Percentiles rank a stretch among this genome's conserved stretches.
phyloP scores from a whole-genome alignment of 257 asterid genomes.

The Solanum chaucha region DNA sequence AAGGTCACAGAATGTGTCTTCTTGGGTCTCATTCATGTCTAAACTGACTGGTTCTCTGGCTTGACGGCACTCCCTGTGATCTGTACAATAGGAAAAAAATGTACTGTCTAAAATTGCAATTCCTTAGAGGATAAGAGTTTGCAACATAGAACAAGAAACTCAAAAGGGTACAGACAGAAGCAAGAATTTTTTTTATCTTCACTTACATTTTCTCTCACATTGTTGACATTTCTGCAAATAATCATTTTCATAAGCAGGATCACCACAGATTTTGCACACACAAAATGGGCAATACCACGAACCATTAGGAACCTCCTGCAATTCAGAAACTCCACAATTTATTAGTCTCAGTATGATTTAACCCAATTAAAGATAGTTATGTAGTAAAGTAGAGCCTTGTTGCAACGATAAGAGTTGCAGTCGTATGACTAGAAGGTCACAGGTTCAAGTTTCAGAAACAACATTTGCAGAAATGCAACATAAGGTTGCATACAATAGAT shows the following conservation, averaged over 20 bases:
- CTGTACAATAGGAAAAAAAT: slow-evolving; percentile 10
- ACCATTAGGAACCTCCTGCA: slow-evolving; percentile 29
- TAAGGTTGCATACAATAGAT: neutral
- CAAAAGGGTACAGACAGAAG: neutral
- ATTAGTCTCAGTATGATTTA: neutral
- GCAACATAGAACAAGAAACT: neutral
- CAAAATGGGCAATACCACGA: slow-evolving; percentile 31
- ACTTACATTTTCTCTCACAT: slow-evolving; percentile 39
- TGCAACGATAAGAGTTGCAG: neutral
- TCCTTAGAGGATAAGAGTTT: neutral
- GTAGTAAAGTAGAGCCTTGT: neutral
- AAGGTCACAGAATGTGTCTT: slow-evolving; percentile 28
- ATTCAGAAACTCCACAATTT: neutral
- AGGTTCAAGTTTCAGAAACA: neutral
- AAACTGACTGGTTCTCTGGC: slow-evolving; percentile 3
- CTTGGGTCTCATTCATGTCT: slow-evolving; percentile 28
- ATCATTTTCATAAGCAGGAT: slow-evolving; percentile 10
- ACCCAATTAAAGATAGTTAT: neutral
- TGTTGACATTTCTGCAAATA: slow-evolving; percentile 27
- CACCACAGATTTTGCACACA: slow-evolving; percentile 26
- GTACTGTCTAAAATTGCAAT: neutral
- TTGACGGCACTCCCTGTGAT: slow-evolving; percentile 50
- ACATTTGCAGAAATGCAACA: neutral
- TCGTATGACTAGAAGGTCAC: neutral
- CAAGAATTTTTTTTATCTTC: neutral